A percentile compares a stretch with the other conserved stretches of the same genome.
These are phyloP conservation scores for Colletotrichum godetiae DNA, from an alignment of 2,329 filamentous ascomycete species.

Conservation along the genomic window DNA sequence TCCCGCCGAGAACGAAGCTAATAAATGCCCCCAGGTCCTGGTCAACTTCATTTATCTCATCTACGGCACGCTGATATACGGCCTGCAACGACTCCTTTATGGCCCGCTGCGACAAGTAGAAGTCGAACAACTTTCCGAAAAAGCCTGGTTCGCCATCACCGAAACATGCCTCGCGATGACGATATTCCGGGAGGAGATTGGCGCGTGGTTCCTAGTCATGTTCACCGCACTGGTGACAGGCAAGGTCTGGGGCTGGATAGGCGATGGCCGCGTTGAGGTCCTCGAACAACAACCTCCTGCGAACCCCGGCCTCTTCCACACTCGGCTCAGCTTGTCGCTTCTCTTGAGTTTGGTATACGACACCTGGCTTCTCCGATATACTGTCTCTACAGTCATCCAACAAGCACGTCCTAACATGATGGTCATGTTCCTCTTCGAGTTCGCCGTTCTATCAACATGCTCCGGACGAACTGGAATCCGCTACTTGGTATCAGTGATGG, in stretches of 20 bases:
- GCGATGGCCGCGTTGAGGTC: conserved; percentile 91
- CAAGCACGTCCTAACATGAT: conserved; percentile 97
- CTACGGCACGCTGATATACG: conserved; percentile 84
- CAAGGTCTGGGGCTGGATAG: conserved; percentile 99
- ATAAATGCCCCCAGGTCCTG: conserved; percentile 72
- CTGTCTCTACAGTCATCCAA: conserved; percentile 83
- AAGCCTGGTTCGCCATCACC: conserved; percentile 97
- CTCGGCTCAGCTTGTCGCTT: conserved; percentile 82
- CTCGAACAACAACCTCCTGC: conserved; percentile 94
- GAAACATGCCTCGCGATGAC: conserved; percentile 99
- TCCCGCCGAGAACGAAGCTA: background rate
- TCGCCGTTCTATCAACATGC: conserved; percentile 84
- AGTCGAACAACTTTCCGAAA: conserved; percentile 96
- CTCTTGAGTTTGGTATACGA: conserved; percentile 84
- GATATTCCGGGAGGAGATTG: conserved; percentile 94
- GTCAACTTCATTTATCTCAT: conserved; percentile 89
- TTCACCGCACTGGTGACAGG: conserved; percentile 92
- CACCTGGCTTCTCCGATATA: conserved; percentile 82
- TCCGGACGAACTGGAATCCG: conserved; percentile 83
- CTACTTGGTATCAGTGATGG: conserved; percentile 82
- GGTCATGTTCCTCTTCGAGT: conserved; percentile 99
- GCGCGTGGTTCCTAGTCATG: conserved; percentile 95
- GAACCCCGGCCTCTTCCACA: conserved; percentile 89
- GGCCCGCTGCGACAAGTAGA: conserved; percentile 92
- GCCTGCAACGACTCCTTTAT: conserved; percentile 89